Evolutionary conservation across 2,329 filamentous ascomycete species (phyloP), one percentile per base, ranked within the genome.

Genomic region (Phaeosphaeria sp.): DNA sequence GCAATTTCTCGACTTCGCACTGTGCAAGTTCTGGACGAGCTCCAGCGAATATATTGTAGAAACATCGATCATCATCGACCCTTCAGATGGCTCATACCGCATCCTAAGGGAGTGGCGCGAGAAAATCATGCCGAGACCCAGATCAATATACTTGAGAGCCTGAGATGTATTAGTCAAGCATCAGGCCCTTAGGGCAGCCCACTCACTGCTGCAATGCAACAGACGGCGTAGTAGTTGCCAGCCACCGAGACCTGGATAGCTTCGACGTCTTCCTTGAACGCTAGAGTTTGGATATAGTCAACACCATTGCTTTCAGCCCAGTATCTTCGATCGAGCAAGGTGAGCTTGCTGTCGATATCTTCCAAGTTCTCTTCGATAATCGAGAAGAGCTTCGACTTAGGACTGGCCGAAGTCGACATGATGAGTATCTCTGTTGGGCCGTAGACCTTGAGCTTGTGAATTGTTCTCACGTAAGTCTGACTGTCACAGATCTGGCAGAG

Each of bases 31-130:
- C 68, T 97, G 92, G 23, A 98, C 90, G 6, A 99, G 83, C 74
- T 99, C 95, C 2, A 99, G 82, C 0, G 92, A 92, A 39, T 89
- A 85, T 25, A 97, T 92, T 0, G 93, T 96, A 0, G 92, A 90
- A 2, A 95, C 84, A 69, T 97, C 94, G 66, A 98, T 96, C 86
- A 96, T 92, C 93, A 98, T 97, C 0, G 92, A 91, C 22, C 94
- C 91, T 72, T 96, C 91, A 0, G 92, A 93, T 0, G 93, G 90
- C 68, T 94, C 89, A 66, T 96, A 97, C 62, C 88, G 89, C 70
- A 98, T 90, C 3, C 92, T 87, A 30, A 98, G 84, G 20, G 93
- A 93, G 72, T 95, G 89, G n/a, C 84, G 82, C 3, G 87, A 83
- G 72, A 97, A 95, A 0, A 84, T 86, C 58, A 89, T 83, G 3